A percentile compares a stretch with the other conserved stretches of the same genome.
These are phyloP conservation scores for Arthrobotrys musiformis DNA, from an alignment of 2,329 filamentous ascomycete genomes.

Conservation along the genomic window DNA sequence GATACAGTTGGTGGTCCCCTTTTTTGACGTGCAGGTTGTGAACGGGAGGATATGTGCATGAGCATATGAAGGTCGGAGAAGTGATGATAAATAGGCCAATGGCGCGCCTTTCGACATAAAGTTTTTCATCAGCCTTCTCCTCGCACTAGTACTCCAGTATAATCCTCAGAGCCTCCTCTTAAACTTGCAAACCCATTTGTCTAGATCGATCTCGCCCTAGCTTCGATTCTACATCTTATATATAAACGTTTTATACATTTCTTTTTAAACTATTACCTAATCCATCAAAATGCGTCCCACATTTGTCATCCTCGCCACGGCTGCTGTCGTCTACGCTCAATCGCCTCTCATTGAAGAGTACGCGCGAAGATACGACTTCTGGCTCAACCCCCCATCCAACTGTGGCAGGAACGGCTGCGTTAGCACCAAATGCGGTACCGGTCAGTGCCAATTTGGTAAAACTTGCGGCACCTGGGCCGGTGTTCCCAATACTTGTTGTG, in stretches of 20 bases:
- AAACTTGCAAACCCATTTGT: neutral
- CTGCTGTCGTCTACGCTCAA: constrained; percentile 19
- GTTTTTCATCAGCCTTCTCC: constrained; percentile 2
- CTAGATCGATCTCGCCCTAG: neutral
- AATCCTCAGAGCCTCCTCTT: constrained; percentile 2
- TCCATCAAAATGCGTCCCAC: constrained; percentile 24
- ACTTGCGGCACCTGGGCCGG: constrained; percentile 39
- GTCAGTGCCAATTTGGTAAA: constrained; percentile 26
- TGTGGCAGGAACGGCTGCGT: constrained; percentile 4
- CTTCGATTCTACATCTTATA: neutral
- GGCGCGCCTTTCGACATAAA: neutral
- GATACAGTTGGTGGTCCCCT: neutral
- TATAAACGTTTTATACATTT: neutral
- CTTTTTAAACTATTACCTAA: neutral
- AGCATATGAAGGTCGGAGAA: neutral
- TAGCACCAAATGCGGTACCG: neutral
- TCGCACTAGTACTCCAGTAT: neutral
- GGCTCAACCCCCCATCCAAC: constrained; percentile 13
- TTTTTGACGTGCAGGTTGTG: constrained; percentile 14
- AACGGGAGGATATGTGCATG: neutral
- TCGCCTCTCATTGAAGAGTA: neutral
- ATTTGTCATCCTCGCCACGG: constrained; percentile 9
- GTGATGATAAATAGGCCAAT: constrained; percentile 37
- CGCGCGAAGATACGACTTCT: constrained; percentile 7
- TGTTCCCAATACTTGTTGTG: constrained; percentile 11